A percentile compares a stretch with the other conserved stretches of the same genome.
Conservation (phyloP, 2,329 filamentous ascomycete genomes). For the Diaporthe citrichinensis region DNA sequence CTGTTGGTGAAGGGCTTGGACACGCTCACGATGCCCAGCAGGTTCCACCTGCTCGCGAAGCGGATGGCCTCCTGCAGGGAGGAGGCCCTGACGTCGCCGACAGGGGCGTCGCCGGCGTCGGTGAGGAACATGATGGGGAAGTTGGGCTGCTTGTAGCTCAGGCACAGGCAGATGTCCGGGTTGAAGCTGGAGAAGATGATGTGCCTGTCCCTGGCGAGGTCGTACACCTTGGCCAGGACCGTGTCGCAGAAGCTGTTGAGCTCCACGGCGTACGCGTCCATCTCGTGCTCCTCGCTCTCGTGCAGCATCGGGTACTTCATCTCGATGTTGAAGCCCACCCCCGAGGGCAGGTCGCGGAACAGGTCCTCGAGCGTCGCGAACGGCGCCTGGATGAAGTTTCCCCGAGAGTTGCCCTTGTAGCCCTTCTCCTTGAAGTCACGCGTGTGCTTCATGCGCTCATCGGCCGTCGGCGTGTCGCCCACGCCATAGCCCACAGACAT, state of each 20-base stretch:
- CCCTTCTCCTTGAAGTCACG: constrained; percentile 94
- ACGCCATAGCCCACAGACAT: constrained; percentile 69
- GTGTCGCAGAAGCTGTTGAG: constrained; percentile 97
- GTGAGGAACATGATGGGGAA: constrained; percentile 96
- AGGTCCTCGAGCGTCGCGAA: constrained; percentile 97
- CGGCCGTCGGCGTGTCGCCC: constrained; percentile 54
- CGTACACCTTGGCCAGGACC: constrained; percentile 90
- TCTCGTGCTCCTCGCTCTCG: constrained; percentile 94
- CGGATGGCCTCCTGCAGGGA: constrained; percentile 96
- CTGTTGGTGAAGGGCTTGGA: constrained; percentile 91
- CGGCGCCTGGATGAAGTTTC: constrained; percentile 94
- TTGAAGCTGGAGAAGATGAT: constrained; percentile 99
- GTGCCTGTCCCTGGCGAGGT: constrained; percentile 84
- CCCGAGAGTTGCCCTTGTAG: constrained; percentile 94
- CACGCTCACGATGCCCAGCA: constrained; percentile 91
- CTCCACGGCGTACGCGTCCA: constrained; percentile 96
- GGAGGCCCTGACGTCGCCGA: constrained; percentile 90
- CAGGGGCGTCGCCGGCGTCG: constrained; percentile 84
- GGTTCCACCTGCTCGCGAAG: constrained; percentile 94
- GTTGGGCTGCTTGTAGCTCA: constrained; percentile 97
- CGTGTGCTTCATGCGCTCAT: constrained; percentile 97
- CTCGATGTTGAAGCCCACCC: constrained; percentile 97
- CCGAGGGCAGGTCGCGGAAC: constrained; percentile 85
- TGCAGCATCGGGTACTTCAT: constrained; percentile 99
- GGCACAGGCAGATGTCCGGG: constrained; percentile 92